phyloP scores from a whole-genome alignment of 2,329 filamentous ascomycete genomes.

The Fusarium chaquense region DNA sequence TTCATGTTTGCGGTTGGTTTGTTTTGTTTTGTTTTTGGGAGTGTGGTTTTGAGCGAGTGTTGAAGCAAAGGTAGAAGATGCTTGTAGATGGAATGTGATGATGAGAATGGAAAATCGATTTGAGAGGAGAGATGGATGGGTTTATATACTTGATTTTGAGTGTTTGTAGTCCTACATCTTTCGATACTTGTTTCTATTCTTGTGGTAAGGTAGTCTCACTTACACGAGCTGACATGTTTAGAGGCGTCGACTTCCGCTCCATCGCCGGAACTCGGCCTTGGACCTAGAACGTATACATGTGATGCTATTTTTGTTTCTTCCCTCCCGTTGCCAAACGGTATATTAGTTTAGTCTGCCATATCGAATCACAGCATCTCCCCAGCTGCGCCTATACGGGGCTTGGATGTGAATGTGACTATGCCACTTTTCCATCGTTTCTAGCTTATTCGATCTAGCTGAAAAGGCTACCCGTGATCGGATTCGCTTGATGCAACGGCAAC shows the following conservation, averaged over 20 bases:
- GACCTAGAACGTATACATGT: background rate
- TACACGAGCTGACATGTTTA: constrained; percentile 26
- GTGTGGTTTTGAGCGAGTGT: constrained; percentile 21
- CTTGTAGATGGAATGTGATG: constrained; percentile 7
- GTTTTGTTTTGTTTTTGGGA: constrained; percentile 1
- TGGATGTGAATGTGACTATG: background rate
- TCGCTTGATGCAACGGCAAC: constrained; percentile 1
- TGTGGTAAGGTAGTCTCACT: background rate
- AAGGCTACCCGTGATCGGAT: background rate
- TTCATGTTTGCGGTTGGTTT: constrained; percentile 47
- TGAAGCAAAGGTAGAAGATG: constrained; percentile 20
- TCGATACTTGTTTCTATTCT: constrained; percentile 22
- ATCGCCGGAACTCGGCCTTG: constrained; percentile 3
- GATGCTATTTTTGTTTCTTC: constrained; percentile 10
- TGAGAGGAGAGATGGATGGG: background rate
- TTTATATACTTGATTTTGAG: constrained; percentile 27
- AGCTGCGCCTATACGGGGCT: constrained; percentile 24
- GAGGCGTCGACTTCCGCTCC: constrained; percentile 7
- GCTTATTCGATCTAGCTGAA: no score
- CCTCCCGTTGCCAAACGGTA: background rate
- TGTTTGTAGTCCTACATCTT: background rate
- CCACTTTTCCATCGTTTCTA: background rate
- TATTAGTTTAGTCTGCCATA: background rate
- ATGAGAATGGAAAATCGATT: background rate
- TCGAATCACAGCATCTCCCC: no score